Base-by-base conservation (phyloP, 2,329 filamentous ascomycete species). In the Phoma sp. region DNA sequence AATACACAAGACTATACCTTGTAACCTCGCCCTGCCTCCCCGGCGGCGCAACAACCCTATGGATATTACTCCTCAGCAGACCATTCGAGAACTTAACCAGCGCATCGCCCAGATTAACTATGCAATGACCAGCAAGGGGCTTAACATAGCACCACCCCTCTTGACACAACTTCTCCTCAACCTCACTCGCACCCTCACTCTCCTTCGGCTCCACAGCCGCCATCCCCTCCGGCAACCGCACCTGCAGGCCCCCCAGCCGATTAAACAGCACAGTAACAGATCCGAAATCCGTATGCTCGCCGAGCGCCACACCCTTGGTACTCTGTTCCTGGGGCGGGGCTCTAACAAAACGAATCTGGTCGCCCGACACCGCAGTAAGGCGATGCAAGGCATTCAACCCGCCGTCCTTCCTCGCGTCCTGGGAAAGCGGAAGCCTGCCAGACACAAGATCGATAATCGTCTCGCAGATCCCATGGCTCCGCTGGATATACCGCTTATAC, bases 261-360 rank as follows among this genome's bases (percentile, higher is more conserved):
- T 84, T 85, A 68, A 85, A 83, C 2, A 86, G 75, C 5, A 85
- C 69, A 0, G 83, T 85, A 5, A 85, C 74, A 45, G 75, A 80
- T 38, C 82, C 83, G 57, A 84, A 84, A 59, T 85, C 83, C 2
- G 82, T 84, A 62, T 86, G 83, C 50, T 81, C 80, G 18, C 80
- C 80, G 18, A 83, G 62, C 2, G 78, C 77, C 3, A 78, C 77
- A 9, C 40, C 42, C n/a, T 36, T 25, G 5, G 34, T 30, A 3
- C 34, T 33, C 4, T 7, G 21, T 2, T 46, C 34, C 58, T 82
- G 80, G 2, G 80, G 78, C 6, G 81, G 79, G 1, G 78, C 76
- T 61, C 76, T 78, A 25, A 83, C 75, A 64, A 84, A 80, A 29
- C 83, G 79, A n/a, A 84, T 77, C 57, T 83, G 81, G 62, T 84